Evolutionary conservation across 1,284 basidiomycete genomes (phyloP).

Genomic region (Leccinum subrobustum): DNA sequence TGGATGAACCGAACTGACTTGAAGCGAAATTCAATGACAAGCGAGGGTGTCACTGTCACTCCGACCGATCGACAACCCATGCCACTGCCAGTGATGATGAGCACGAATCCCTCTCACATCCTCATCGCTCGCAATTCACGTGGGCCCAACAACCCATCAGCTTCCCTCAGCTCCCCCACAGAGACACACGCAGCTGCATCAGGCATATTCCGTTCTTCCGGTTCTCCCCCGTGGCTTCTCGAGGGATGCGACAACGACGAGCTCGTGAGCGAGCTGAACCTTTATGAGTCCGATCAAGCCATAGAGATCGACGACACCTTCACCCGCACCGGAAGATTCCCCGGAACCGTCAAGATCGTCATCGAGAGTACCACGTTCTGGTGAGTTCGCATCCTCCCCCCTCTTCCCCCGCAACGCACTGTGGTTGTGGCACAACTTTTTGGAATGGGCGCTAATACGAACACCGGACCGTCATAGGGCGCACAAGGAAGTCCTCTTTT

Average conservation of each 20-base stretch:
- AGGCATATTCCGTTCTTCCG: slow-evolving; percentile 75
- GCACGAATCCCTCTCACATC: slow-evolving; percentile 78
- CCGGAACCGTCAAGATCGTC: slow-evolving; percentile 82
- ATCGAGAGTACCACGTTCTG: slow-evolving; percentile 83
- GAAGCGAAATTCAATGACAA: background rate
- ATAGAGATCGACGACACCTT: slow-evolving; percentile 79
- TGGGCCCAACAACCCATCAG: slow-evolving; percentile 67
- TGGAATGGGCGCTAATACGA: slow-evolving; percentile 3
- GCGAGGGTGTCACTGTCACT: background rate
- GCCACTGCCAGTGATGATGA: slow-evolving; percentile 36
- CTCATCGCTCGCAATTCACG: slow-evolving; percentile 81
- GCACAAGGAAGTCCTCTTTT: slow-evolving; percentile 82
- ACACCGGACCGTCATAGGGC: slow-evolving; percentile 48
- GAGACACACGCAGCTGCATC: slow-evolving; percentile 83
- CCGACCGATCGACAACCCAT: background rate
- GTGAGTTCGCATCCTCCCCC: slow-evolving; percentile 42
- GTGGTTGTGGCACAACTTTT: background rate
- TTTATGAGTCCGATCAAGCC: slow-evolving; percentile 61
- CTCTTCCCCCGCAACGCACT: background rate
- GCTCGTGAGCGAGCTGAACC: slow-evolving; percentile 61
- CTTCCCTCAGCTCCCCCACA: slow-evolving; percentile 75
- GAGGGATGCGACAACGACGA: slow-evolving; percentile 73
- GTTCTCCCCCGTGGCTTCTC: slow-evolving; percentile 71
- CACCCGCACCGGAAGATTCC: slow-evolving; percentile 56
- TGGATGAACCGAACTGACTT: too few relatives aligned